These are phyloP conservation scores for Penicillium pulvis DNA, from an alignment of 495 filamentous ascomycete species.

Conservation along the genomic window DNA sequence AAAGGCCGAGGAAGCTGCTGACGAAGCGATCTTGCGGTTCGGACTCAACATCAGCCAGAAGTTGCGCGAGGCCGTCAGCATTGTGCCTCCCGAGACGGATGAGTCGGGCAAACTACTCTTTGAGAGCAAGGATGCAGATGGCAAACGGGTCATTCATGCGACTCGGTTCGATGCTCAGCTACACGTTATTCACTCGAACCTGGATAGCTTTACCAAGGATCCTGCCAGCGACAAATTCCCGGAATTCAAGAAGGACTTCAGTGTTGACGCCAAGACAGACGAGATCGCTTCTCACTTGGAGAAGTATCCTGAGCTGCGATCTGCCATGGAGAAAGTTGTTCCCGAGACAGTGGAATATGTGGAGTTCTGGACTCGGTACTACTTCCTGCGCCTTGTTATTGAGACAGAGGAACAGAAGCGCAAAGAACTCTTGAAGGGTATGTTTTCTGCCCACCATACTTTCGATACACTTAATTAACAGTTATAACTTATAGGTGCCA, in stretches of 20 bases:
- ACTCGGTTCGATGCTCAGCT: conserved; percentile 95
- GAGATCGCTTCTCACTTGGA: conserved; percentile 81
- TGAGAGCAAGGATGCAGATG: conserved; percentile 87
- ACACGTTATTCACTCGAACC: conserved; percentile 86
- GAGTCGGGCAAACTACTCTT: conserved; percentile 65
- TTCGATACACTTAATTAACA: conserved; percentile 7
- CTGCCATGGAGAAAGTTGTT: conserved; percentile 94
- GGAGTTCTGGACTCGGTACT: conserved; percentile 93
- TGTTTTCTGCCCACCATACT: conserved; percentile 19
- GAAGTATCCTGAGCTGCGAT: conserved; percentile 82
- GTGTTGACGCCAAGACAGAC: conserved; percentile 81
- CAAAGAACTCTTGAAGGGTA: conserved; percentile 91
- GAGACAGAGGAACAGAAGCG: conserved; percentile 93
- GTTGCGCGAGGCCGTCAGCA: conserved; percentile 85
- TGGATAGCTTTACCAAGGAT: conserved; percentile 84
- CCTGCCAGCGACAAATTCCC: conserved; percentile 74
- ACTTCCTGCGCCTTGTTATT: conserved; percentile 90
- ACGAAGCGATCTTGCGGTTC: conserved; percentile 93
- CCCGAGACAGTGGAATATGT: conserved; percentile 86
- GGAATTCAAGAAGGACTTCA: conserved; percentile 73
- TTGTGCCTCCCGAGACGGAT: conserved; percentile 66
- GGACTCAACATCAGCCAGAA: conserved; percentile 90
- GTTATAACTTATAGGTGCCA: conserved; percentile 49
- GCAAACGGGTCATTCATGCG: conserved; percentile 87
- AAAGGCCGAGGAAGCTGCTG: conserved; percentile 93